Conservation (phyloP, 495 filamentous ascomycete genomes). For the Talaromyces wortmannii region DNA sequence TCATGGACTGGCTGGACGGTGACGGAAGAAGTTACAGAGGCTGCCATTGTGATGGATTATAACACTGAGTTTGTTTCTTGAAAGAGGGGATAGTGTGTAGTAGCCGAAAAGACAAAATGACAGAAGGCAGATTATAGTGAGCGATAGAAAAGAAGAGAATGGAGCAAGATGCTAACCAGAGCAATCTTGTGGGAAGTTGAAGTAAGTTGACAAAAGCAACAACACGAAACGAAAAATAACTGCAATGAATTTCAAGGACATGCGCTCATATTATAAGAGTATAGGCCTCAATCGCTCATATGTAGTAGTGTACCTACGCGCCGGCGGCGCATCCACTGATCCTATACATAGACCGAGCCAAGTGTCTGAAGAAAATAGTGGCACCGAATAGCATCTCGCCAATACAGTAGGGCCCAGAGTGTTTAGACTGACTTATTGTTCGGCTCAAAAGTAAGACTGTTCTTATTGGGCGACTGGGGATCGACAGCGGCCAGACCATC, state of each 20-base stretch:
- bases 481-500: neutral
- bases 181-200: neutral
- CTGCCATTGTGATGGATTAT: conserved; percentile 16
- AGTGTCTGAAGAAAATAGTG: neutral
- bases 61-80: neutral
- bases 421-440: neutral
- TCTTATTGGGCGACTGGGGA: neutral
- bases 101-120: neutral
- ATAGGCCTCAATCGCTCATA: neutral
- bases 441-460: neutral
- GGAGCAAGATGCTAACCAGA: neutral
- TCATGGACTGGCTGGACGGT: conserved; percentile 23
- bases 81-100: neutral
- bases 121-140: neutral
- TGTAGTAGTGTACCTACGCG: neutral
- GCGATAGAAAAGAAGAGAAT: neutral
- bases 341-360: neutral
- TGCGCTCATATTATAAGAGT: neutral
- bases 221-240: neutral
- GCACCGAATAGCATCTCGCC: neutral
- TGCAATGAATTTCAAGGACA: neutral
- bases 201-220: neutral
- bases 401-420: neutral
- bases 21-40: conserved; percentile 15
- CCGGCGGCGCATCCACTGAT: neutral